Conservation (phyloP, 306 rosid species). For the Vicia faba region DNA sequence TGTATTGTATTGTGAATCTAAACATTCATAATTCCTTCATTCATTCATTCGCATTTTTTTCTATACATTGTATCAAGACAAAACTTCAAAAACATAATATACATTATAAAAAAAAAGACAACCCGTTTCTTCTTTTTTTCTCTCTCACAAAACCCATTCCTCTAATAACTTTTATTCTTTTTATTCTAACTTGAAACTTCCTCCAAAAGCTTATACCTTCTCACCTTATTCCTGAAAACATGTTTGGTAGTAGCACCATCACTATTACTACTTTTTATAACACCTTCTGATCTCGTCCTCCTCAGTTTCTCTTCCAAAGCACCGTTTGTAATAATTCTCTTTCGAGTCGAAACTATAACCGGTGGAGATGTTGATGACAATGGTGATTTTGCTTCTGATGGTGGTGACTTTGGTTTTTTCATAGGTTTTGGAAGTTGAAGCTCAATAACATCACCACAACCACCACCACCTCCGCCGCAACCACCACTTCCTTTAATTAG, state of each 20-base stretch:
- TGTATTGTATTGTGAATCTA: not conserved
- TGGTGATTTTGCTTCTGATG: slow-evolving; percentile 43
- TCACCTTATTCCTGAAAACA: slow-evolving; percentile 77
- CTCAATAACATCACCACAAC: not conserved
- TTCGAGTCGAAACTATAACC: slow-evolving; percentile 47
- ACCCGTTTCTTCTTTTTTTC: not conserved
- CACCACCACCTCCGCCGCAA: not conserved
- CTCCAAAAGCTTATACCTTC: slow-evolving; percentile 96
- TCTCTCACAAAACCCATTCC: slow-evolving; percentile 12
- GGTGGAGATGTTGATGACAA: slow-evolving; percentile 41
- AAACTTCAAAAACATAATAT: slow-evolving; percentile 1
- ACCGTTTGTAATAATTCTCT: slow-evolving; percentile 58
- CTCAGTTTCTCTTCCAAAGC: slow-evolving; percentile 55
- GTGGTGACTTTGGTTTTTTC: slow-evolving; percentile 61
- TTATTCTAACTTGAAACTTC: slow-evolving; percentile 77
- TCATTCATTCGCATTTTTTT: slow-evolving; percentile 32
- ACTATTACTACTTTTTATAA: slow-evolving; percentile 21
- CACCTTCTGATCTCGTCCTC: slow-evolving; percentile 65
- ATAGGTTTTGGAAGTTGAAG: slow-evolving; percentile 57
- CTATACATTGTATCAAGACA: slow-evolving; percentile 46
- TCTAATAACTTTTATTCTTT: not conserved
- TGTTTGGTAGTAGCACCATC: slow-evolving; percentile 47
- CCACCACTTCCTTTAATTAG: not conserved
- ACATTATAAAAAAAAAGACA: not conserved
- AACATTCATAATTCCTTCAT: slow-evolving; percentile 24